phyloP scores from a whole-genome alignment of 2,329 filamentous ascomycete species.

The Amauroascus niger region DNA sequence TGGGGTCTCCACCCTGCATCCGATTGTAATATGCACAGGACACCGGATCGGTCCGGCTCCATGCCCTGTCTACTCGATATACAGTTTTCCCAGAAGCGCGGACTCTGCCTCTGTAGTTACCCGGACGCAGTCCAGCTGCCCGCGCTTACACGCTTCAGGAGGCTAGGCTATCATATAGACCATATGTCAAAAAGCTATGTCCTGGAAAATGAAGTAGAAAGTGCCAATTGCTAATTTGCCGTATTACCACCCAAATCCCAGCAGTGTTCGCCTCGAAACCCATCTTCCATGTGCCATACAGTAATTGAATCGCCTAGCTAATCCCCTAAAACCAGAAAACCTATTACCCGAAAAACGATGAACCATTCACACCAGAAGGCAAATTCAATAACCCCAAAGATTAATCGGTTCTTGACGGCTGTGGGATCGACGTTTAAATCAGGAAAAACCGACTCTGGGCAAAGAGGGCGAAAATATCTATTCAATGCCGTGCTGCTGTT shows the following conservation, averaged over 20 bases:
- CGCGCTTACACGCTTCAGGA: background rate
- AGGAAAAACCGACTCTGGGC: background rate
- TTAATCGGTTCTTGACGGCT: background rate
- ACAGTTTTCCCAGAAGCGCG: background rate
- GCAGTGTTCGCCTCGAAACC: background rate
- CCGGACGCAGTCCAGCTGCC: background rate
- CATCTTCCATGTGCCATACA: constrained; percentile 8
- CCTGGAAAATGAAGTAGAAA: background rate
- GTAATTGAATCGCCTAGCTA: background rate
- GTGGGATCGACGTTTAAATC: background rate
- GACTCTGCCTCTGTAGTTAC: background rate
- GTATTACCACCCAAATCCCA: background rate
- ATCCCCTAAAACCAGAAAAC: constrained; percentile 2
- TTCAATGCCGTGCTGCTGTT: constrained; percentile 96
- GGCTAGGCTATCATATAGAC: background rate
- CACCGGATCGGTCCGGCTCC: no score
- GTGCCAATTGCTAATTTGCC: constrained; percentile 5
- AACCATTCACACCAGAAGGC: constrained; percentile 5
- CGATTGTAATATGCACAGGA: no score
- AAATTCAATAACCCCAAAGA: background rate
- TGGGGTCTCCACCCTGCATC: no score
- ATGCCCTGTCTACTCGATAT: background rate
- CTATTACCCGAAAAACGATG: background rate
- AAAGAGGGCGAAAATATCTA: constrained; percentile 44
- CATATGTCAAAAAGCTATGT: background rate